These are phyloP conservation scores for Harrya chromipes DNA, from an alignment of 768 basidiomycete genomes.

Conservation along the genomic window DNA sequence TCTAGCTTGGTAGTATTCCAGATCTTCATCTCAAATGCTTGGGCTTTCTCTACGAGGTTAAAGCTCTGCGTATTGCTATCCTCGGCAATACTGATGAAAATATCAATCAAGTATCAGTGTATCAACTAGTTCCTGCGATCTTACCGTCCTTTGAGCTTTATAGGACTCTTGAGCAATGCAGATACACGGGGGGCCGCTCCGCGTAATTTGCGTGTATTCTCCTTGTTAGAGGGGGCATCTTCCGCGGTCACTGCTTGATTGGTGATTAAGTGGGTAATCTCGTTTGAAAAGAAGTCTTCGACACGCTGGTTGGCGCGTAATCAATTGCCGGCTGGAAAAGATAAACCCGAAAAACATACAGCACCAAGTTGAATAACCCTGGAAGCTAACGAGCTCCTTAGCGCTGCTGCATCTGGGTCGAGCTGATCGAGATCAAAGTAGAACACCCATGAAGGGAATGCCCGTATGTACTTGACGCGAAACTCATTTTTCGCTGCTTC, in stretches of 20 bases:
- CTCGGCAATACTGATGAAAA: slow-evolving; percentile 26
- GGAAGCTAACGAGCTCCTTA: slow-evolving; percentile 43
- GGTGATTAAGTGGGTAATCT: slow-evolving; percentile 87
- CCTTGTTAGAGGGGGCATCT: slow-evolving; percentile 52
- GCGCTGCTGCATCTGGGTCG: slow-evolving; percentile 34
- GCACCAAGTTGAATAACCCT: slow-evolving; percentile 69
- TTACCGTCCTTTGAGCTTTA: slow-evolving; percentile 59
- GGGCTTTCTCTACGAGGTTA: slow-evolving; percentile 63
- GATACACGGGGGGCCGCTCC: slow-evolving; percentile 21
- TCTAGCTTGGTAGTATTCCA: slow-evolving; percentile 76
- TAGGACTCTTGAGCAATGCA: slow-evolving; percentile 57
- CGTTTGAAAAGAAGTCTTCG: slow-evolving; percentile 84
- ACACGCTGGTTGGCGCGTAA: slow-evolving; percentile 52
- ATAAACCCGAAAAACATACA: slow-evolving; percentile 48
- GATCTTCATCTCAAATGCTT: slow-evolving; percentile 75
- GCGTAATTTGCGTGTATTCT: slow-evolving; percentile 50
- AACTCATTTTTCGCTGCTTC: slow-evolving; percentile 67
- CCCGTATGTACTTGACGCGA: slow-evolving; percentile 76
- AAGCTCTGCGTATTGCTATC: slow-evolving; percentile 34
- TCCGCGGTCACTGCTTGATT: slow-evolving; percentile 43
- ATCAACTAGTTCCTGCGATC: slow-evolving; percentile 13
- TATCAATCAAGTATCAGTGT: not conserved
- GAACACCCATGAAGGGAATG: slow-evolving; percentile 83
- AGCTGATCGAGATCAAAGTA: slow-evolving; percentile 71
- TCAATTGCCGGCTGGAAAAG: slow-evolving; percentile 3